Evolutionary conservation across 2,329 filamentous ascomycete species (phyloP), one percentile per base, ranked within the genome.

Genomic region (Penicillium sp.): DNA sequence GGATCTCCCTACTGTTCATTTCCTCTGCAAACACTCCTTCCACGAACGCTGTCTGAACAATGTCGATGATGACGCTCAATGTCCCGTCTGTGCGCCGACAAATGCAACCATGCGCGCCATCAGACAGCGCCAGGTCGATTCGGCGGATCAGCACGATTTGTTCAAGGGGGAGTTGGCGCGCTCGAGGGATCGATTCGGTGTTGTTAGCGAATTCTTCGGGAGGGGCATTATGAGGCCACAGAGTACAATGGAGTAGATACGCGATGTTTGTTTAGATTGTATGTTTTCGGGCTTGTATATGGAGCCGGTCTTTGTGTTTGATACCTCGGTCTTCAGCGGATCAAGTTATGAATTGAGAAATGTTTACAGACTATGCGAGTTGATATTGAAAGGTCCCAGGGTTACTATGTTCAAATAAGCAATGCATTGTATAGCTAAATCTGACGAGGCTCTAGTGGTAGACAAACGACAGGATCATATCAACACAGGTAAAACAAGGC

Each of bases 1-100:
- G 16, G 92, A 97, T 61, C 79, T 97, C 11, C 94, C 94, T 0
- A 90, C 88, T 0, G 92, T 99, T 45, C 94, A 99, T 71, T 99
- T 99, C 72, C 76, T 99, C 59, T 99, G 94, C 79, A 96, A 96
- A 72, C 94, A 99, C 72, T 92, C 88, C 57, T 99, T 97, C 80
- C 94, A 99, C 71, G 91, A 96, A 76, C 83, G 90, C 43, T 99
- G 93, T 73, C 77, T 99, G 40, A 90, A 90, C 68, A 79, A 81
- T 5, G 79, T 79, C 10, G 86, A 87, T 48, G 80, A 84, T 9
- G 80, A 85, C 38, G 83, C 87, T 0, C 92, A 97, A 73, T 99
- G 94, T 70, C 92, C 93, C 9, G 82, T 91, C 32, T 99, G 94
- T 67, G 86, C 89, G 24, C 82, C 85, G 18, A 87, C 90, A 57